Percentiles rank a stretch among this genome's conserved stretches.
phyloP scores from a whole-genome alignment of 495 filamentous ascomycete species.

The Xylaria flabelliformis region DNA sequence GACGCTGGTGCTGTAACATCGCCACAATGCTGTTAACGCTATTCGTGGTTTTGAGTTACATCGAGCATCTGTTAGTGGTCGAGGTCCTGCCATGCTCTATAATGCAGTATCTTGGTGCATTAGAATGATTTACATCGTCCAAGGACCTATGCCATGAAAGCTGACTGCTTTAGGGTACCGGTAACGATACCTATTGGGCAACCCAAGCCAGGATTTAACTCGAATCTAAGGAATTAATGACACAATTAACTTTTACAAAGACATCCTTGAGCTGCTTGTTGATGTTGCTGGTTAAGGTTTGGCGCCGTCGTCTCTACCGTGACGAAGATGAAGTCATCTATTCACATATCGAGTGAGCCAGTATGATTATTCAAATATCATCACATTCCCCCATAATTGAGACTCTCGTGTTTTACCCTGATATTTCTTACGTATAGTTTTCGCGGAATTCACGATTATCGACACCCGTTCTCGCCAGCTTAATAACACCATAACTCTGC shows the following conservation, averaged over 20 bases:
- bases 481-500: background rate
- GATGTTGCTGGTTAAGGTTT: slow-evolving; percentile 8
- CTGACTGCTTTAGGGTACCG: background rate
- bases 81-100: background rate
- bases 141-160: background rate
- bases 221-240: background rate
- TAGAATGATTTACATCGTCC: background rate
- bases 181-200: background rate
- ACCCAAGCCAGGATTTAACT: background rate
- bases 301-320: background rate
- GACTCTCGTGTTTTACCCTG: background rate
- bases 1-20: background rate
- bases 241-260: background rate
- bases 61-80: background rate
- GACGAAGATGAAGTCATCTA: slow-evolving; percentile 23
- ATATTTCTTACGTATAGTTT: background rate
- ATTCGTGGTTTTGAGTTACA: background rate
- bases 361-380: slow-evolving; percentile 17
- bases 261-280: background rate
- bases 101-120: background rate
- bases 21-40: background rate
- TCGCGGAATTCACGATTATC: background rate
- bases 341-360: background rate
- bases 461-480: background rate
- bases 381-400: background rate